Percentiles rank a stretch among this genome's conserved stretches.
Evolutionary conservation across 2,329 filamentous ascomycete genomes (phyloP).

Genomic region (Hypoxylon sp.): DNA sequence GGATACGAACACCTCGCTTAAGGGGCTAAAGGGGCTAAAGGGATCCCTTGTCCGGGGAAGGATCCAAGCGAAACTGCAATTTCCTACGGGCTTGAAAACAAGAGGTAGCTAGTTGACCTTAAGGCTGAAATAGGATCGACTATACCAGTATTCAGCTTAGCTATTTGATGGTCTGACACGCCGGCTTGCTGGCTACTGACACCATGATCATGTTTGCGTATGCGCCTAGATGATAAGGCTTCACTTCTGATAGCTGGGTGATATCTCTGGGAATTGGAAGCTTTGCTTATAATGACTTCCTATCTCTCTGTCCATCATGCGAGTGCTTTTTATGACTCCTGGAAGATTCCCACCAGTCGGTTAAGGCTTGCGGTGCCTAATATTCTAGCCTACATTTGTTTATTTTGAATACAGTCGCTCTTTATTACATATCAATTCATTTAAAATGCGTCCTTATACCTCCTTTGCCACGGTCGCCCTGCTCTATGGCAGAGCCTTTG

Average conservation of each 20-base stretch:
- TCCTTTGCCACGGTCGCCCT: constrained; percentile 9
- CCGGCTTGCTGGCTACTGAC: constrained; percentile 15
- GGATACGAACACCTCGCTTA: neutral
- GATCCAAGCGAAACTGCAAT: neutral
- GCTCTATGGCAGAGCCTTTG: neutral
- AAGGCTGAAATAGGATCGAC: constrained; percentile 4
- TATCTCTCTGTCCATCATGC: too few relatives aligned
- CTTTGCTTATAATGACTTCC: too few relatives aligned
- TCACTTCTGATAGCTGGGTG: constrained; percentile 8
- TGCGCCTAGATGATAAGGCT: constrained; percentile 1
- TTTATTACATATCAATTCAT: neutral
- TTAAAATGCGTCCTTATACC: constrained; percentile 8
- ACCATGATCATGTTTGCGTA: constrained; percentile 2
- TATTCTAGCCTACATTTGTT: constrained; percentile 6
- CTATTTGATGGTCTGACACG: constrained; percentile 19
- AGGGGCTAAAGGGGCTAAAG: neutral
- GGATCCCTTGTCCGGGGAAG: neutral
- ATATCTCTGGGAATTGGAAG: too few relatives aligned
- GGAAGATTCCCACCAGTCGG: too few relatives aligned
- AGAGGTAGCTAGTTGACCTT: neutral
- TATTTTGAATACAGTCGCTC: constrained; percentile 2
- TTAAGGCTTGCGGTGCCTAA: neutral
- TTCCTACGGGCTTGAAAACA: neutral
- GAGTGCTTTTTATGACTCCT: too few relatives aligned
- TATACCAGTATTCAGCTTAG: constrained; percentile 9